Evolutionary conservation across 2,329 filamentous ascomycete genomes (phyloP), one percentile per base, ranked within the genome.

Genomic region (Calonectria leucothoes): DNA sequence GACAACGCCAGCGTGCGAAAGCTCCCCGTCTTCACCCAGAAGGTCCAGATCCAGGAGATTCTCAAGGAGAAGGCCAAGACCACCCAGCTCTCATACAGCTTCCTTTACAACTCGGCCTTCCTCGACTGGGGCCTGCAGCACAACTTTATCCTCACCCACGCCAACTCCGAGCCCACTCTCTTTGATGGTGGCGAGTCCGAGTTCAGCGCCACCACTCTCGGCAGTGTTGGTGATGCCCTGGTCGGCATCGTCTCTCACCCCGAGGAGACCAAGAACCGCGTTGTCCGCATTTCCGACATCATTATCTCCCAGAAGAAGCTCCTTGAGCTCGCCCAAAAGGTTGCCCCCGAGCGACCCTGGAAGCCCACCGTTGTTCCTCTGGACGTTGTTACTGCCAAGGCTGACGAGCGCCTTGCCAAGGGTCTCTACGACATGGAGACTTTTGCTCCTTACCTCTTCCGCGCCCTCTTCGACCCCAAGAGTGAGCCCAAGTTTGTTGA

Each of bases 1-100:
- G 42, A 66, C 23, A 69, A 81, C 25, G 82, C 82, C 10, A 80
- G 86, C 66, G 76, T 82, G 59, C 75, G 84, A 69, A 64, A 82
- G 2, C 85, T 93, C 1, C 88, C 90, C 1, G 79, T 91, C 1
- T 92, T 91, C 71, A 81, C 80, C 2, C 81, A 82, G 73, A 94
- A 94, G 81, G 61, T 87, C 27, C 79, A 83, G 12, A 74, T 85
- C 3, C 80, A 84, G 57, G 82, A 87, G 4, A 81, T 85, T 68
- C 73, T 91, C 6, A 81, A 81, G 39, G 83, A 86, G 77, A 83
- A 85, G 57, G 81, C 85, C 5, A 81, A 84, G 77, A 81, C 84
- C 49, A 81, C 84, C 63, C 72, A 81, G 42, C 61, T 88, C 6
- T 45, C 81, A 74, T 52, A 81, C 1, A 82, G 82, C 2, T 88